Evolutionary conservation across 306 rosid species (phyloP).

Genomic region (Vicia faba): DNA sequence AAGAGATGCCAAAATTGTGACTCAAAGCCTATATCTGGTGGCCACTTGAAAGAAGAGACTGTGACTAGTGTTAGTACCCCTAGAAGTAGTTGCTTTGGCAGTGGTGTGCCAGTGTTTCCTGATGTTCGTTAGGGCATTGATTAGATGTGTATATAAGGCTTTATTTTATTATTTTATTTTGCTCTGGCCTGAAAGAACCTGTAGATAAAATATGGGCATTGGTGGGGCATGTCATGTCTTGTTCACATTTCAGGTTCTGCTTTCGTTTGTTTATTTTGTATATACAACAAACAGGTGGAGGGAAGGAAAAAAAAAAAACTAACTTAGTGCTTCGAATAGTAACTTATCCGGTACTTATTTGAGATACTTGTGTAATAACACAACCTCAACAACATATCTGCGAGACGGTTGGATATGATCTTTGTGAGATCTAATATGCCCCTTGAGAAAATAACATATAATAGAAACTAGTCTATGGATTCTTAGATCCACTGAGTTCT

Average conservation of each 20-base stretch:
- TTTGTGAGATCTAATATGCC: background rate
- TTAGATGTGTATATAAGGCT: constrained; percentile 20
- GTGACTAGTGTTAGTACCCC: constrained; percentile 45
- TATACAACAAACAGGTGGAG: constrained; percentile 34
- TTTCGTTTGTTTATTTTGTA: constrained; percentile 24
- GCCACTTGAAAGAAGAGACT: constrained; percentile 58
- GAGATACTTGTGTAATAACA: background rate
- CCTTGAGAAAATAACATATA: background rate
- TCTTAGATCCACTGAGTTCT: too few relatives aligned
- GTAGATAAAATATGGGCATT: constrained; percentile 50
- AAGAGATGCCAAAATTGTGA: constrained; percentile 55
- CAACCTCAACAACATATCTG: background rate
- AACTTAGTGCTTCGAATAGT: background rate
- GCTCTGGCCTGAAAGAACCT: constrained; percentile 43
- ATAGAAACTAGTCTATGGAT: too few relatives aligned
- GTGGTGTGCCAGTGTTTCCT: constrained; percentile 45
- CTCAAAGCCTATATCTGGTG: constrained; percentile 37
- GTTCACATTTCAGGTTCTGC: constrained; percentile 37
- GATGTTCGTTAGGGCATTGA: constrained; percentile 45
- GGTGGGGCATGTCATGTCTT: constrained; percentile 33
- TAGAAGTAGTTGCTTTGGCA: constrained; percentile 45
- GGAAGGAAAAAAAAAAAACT: constrained; percentile 1
- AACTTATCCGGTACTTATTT: constrained; percentile 10
- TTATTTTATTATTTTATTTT: constrained; percentile 21
- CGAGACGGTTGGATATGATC: background rate